phyloP scores from a whole-genome alignment of 2,329 filamentous ascomycete species.

The Penicillium psychrosexuale region DNA sequence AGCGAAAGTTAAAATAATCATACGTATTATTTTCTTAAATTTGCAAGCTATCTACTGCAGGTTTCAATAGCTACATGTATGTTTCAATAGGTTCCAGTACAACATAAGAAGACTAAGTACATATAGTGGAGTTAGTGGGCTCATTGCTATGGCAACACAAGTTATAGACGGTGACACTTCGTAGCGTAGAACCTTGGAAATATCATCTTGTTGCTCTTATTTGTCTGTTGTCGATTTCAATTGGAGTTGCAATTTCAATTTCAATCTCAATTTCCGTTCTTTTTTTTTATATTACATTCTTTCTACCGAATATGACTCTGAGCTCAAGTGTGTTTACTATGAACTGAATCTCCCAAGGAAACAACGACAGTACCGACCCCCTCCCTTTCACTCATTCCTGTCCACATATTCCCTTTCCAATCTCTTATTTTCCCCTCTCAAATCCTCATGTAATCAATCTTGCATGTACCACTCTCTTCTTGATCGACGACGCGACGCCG shows the following conservation, averaged over 20 bases:
- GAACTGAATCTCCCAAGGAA: constrained; percentile 13
- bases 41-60: background rate
- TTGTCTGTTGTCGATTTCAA: background rate
- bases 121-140: background rate
- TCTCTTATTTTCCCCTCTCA: constrained; percentile 10
- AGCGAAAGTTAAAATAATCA: background rate
- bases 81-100: background rate
- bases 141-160: background rate
- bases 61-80: background rate
- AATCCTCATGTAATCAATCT: constrained; percentile 14
- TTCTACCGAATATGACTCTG: constrained; percentile 1
- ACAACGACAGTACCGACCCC: constrained; percentile 22
- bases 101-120: background rate
- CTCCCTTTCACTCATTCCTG: constrained; percentile 9
- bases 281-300: constrained; percentile 4
- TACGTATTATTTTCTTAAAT: too few species aligned
- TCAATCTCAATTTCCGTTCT: background rate
- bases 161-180: background rate
- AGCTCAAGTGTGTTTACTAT: background rate
- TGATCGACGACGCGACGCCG: constrained; percentile 39
- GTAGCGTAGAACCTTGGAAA: background rate
- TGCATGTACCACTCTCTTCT: constrained; percentile 44
- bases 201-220: background rate
- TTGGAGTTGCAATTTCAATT: background rate
- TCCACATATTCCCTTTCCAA: constrained; percentile 6